phyloP scores from a whole-genome alignment of 2,329 filamentous ascomycete species.

The Diplodia seriata region DNA sequence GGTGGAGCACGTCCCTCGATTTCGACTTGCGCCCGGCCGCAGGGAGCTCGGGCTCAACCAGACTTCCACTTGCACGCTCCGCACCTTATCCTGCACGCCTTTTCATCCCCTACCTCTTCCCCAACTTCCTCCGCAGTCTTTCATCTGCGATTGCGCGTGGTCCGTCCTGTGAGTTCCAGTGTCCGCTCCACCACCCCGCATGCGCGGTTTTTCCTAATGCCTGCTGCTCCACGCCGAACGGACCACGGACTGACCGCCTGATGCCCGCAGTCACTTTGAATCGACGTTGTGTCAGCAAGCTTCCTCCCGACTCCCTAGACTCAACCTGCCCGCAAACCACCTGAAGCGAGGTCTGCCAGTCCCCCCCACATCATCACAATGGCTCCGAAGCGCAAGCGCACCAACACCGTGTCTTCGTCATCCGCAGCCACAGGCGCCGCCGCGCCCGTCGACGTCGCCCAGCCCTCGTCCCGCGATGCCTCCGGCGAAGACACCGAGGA shows the following conservation, averaged over 20 bases:
- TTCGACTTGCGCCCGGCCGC: slow-evolving; percentile 8
- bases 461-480: slow-evolving; percentile 80
- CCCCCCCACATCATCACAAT: slow-evolving; percentile 35
- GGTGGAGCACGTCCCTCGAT: slow-evolving; percentile 20
- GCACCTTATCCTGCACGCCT: slow-evolving; percentile 22
- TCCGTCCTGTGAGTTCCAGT: background rate
- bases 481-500: slow-evolving; percentile 83
- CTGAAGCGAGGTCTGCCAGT: slow-evolving; percentile 4
- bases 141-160: slow-evolving; percentile 9
- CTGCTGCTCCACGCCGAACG: slow-evolving; percentile 19
- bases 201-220: slow-evolving; percentile 19
- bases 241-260: slow-evolving; percentile 32
- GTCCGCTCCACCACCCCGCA: slow-evolving; percentile 20
- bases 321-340: background rate
- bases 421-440: slow-evolving; percentile 26
- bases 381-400: slow-evolving; percentile 80
- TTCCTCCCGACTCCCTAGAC: slow-evolving; percentile 1
- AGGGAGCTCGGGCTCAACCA: slow-evolving; percentile 21
- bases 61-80: slow-evolving; percentile 7
- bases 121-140: background rate
- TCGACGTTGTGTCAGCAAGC: slow-evolving; percentile 23
- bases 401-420: slow-evolving; percentile 57
- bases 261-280: slow-evolving; percentile 17
- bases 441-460: slow-evolving; percentile 62
- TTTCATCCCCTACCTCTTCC: slow-evolving; percentile 22